Base-by-base conservation (phyloP, 2,329 filamentous ascomycete genomes). In the Cladophialophora exuberans region DNA sequence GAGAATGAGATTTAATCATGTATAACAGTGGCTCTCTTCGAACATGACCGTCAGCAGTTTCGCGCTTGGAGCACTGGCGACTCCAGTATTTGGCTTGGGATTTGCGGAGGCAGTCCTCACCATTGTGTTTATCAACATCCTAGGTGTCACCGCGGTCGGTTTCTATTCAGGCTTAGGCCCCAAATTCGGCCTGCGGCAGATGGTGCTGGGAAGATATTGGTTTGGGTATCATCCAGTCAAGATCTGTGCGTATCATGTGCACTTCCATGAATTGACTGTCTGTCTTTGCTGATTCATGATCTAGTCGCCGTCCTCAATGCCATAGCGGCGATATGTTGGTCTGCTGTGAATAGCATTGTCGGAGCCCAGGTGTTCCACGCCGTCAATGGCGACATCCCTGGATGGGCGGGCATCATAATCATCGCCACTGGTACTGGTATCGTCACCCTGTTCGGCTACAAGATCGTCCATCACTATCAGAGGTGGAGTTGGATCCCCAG, bases 71-170 rank as follows among this genome's bases (percentile, higher is more conserved):
- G 42, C 44, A n/a, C 36, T 57, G 26, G 54, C 51, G 13, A 41
- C 43, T 55, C 47, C 17, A 28, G 30, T 55, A 13, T 66, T 62
- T 25, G 59, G 56, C 4, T 60, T 66, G n/a, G 64, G 64, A 11
- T 66, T 60, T 62, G 65, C 62, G 64, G 63, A 66, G 45, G 61
- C 59, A 15, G 64, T 66, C 43, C 54, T 64, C 20, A 56, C 52
- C 17, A 39, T 66, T 18, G 18, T 69, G 15, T 68, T 68, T 52
- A 68, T 68, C 64, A 68, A 67, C 46, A n/a, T 68, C 3, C 31
- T 67, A 17, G 61, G 65, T 26, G 64, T 60, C 28, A 22, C 66
- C 7, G 48, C 57, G n/a, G 63, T 66, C 6, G 66, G 60, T 7
- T 57, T 67, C 28, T 54, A 63, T 15, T 63, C 66, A 7, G 56